Base-by-base conservation (phyloP, 2,329 filamentous ascomycete genomes). In the Penicillium hordei region DNA sequence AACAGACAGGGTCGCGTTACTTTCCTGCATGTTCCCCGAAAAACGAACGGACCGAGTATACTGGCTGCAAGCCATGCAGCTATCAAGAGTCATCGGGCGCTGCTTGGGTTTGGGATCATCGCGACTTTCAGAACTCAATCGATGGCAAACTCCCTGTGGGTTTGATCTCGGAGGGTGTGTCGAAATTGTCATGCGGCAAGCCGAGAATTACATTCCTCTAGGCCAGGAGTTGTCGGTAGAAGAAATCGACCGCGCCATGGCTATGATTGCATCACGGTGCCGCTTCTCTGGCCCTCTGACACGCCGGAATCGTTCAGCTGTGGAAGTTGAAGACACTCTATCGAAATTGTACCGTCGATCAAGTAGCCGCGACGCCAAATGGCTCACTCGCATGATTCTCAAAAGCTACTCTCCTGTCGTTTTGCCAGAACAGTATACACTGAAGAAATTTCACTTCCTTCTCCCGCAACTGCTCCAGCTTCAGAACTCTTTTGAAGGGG, bases 301-400 rank as follows among this genome's bases (percentile, higher is more conserved):
- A 53, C 81, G 83, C 67, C 68, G 68, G 38, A 70, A 71, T 34
- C 66, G 73, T 44, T 65, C 72, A 21, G 71, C 72, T 5, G 70
- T 72, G 2, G 71, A 77, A 65, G 67, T 83, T 68, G 72, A 79
- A 23, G 73, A 76, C 5, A 71, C 81, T 4, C 72, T 93, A 1
- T 78, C 79, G 21, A 69, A 71, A 0, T 69, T 93, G 1, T 89
- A 89, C 66, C 77, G 75, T 31, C 82, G 84, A 8, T 69, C 91
- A 10, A 79, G 79, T 45, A 84, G 90, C 3, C 79, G 80, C 43
- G 90, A 96, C 69, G 89, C 87, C 4, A 96, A 96, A 75, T 97
- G 93, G 93, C 81, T 96, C 12, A 90, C 90, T 0, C 83, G 93
- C 4, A 78, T 97, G 31, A 80, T 96, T 6, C 78, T 96, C 29